A percentile compares a stretch with the other conserved stretches of the same genome.
Conservation (phyloP, 164 flowering plant species). For the Sextonia rubra region DNA sequence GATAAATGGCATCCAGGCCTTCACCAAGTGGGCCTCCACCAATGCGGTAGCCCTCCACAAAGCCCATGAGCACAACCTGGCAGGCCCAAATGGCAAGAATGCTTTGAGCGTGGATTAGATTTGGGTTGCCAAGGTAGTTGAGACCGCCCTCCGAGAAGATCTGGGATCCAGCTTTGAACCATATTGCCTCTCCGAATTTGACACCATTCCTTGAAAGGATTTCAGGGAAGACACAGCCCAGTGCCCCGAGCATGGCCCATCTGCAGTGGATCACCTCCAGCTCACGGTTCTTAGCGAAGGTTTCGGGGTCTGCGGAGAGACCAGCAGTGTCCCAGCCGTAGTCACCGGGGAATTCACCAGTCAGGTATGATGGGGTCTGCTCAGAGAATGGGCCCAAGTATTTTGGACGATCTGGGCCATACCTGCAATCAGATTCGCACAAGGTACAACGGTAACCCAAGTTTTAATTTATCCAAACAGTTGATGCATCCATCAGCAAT, state of each 20-base stretch:
- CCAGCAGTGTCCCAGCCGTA: constrained; percentile 27
- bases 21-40: constrained; percentile 25
- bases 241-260: constrained; percentile 25
- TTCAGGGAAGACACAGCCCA: constrained; percentile 22
- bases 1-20: constrained; percentile 20
- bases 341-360: constrained; percentile 28
- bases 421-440: constrained; percentile 13
- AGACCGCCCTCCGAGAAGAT: constrained; percentile 26
- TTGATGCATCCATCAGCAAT: no score
- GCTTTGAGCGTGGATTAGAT: constrained; percentile 24
- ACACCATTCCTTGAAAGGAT: constrained; percentile 21
- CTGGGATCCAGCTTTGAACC: constrained; percentile 28
- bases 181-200: constrained; percentile 21
- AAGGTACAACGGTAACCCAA: not conserved
- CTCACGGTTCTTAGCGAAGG: constrained; percentile 24
- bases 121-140: constrained; percentile 23
- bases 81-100: constrained; percentile 25
- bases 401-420: constrained; percentile 24
- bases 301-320: constrained; percentile 22
- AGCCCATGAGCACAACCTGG: constrained; percentile 24
- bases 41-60: constrained; percentile 21
- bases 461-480: no score
- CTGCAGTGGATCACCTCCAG: constrained; percentile 24
- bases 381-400: constrained; percentile 25
- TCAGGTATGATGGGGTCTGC: constrained; percentile 24